Evolutionary conservation across 192 early-diverging fungal genomes (phyloP).

Genomic region (Pilaira anomala): DNA sequence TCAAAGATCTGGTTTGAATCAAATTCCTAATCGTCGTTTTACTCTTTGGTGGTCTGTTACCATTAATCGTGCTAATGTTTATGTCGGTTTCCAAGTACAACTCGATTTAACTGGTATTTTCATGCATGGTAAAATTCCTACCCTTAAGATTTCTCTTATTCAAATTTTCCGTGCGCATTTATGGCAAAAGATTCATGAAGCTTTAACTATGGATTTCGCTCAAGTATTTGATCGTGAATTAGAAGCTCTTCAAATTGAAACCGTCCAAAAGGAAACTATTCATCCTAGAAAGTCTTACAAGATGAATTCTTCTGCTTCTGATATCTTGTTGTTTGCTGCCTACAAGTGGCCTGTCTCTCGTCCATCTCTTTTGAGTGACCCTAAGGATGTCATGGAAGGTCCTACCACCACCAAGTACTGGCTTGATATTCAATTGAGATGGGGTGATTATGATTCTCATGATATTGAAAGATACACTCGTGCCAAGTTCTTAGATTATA

Average conservation of each 20-base stretch:
- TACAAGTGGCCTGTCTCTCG: constrained; percentile 99
- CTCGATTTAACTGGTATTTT: constrained; percentile 99
- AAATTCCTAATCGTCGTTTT: constrained; percentile 99
- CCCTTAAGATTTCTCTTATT: constrained; percentile 97
- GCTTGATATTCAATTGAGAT: constrained; percentile 97
- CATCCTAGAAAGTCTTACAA: constrained; percentile 99
- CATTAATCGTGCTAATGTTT: constrained; percentile 94
- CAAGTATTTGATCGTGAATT: constrained; percentile 98
- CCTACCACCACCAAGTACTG: constrained; percentile 96
- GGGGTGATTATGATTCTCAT: constrained; percentile 99
- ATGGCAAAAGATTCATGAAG: constrained; percentile 98
- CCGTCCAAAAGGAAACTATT: constrained; percentile 98
- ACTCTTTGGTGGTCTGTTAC: constrained; percentile 99
- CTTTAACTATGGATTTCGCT: constrained; percentile 66
- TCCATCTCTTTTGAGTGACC: constrained; percentile 89
- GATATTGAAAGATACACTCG: constrained; percentile 98
- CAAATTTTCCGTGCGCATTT: constrained; percentile 98
- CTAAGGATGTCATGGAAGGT: constrained; percentile 93
- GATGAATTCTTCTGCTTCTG: constrained; percentile 83
- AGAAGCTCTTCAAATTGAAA: constrained; percentile 96
- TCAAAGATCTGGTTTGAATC: constrained; percentile 95
- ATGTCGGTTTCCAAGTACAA: constrained; percentile 99
- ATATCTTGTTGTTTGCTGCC: constrained; percentile 92
- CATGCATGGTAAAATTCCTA: constrained; percentile 99
- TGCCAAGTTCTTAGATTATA: constrained; percentile 98